These are phyloP conservation scores for Aureobasidium musti DNA, from an alignment of 2,329 filamentous ascomycete species.

Conservation along the genomic window DNA sequence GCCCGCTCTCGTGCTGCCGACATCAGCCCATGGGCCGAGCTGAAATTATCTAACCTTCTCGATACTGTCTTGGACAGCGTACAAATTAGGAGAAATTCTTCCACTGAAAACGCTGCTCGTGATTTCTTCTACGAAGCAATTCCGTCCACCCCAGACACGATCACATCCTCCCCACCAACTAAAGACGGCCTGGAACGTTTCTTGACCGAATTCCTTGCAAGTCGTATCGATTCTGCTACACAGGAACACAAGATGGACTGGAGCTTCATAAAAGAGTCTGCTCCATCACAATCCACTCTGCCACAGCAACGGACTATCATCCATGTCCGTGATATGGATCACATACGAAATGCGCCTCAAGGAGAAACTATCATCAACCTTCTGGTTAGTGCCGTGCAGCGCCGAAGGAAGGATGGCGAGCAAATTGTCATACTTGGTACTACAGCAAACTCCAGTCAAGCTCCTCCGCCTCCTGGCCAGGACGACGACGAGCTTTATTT, in stretches of 20 bases:
- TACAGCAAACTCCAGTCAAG: slow-evolving; percentile 50
- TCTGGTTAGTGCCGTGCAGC: slow-evolving; percentile 70
- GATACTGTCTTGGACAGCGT: slow-evolving; percentile 40
- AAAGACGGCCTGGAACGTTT: slow-evolving; percentile 6
- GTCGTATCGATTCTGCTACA: slow-evolving; percentile 24
- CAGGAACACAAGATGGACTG: slow-evolving; percentile 23
- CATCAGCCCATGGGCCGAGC: slow-evolving; percentile 36
- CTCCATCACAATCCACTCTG: slow-evolving; percentile 8
- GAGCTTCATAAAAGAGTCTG: slow-evolving; percentile 16
- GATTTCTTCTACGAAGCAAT: slow-evolving; percentile 1
- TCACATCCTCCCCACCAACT: neutral
- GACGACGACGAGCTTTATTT: slow-evolving; percentile 47
- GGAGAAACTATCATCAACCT: slow-evolving; percentile 69
- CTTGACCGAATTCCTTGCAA: slow-evolving; percentile 25
- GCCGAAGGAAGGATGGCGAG: slow-evolving; percentile 69
- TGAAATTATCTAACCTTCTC: slow-evolving; percentile 38
- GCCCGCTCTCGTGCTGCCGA: neutral
- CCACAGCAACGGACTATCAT: slow-evolving; percentile 58
- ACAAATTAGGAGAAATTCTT: slow-evolving; percentile 31
- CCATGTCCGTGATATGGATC: slow-evolving; percentile 74
- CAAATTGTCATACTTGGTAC: slow-evolving; percentile 80
- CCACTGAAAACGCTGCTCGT: neutral
- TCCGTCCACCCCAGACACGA: neutral
- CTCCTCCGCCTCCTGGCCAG: slow-evolving; percentile 30
- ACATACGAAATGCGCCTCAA: slow-evolving; percentile 69